Evolutionary conservation across 805 yeast genomes (phyloP).

Genomic region (Candida caryicola): DNA sequence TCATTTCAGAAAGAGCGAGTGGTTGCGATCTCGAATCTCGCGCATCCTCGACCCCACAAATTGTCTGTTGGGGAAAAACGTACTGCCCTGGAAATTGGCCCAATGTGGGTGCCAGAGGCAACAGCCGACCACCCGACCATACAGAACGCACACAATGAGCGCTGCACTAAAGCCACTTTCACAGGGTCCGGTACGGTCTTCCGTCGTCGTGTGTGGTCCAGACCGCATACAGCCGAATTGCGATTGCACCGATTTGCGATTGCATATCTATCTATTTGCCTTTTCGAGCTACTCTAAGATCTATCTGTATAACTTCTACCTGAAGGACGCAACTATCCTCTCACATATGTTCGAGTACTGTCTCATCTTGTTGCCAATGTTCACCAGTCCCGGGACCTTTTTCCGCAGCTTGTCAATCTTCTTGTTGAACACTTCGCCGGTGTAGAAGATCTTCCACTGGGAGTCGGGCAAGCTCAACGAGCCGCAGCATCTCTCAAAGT

Average conservation of each 20-base stretch:
- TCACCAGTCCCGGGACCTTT: constrained; percentile 16
- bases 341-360: constrained; percentile 55
- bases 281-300: no score
- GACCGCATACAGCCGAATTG: no score
- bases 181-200: no score
- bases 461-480: constrained; percentile 42
- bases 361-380: constrained; percentile 32
- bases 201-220: no score
- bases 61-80: no score
- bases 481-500: constrained; percentile 85
- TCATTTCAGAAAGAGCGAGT: neutral
- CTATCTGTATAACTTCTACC: neutral
- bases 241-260: no score
- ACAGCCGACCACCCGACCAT: no score
- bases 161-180: no score
- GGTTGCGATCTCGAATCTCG: neutral
- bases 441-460: constrained; percentile 41
- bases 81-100: constrained; percentile 9
- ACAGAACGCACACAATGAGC: no score
- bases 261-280: no score
- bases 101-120: no score
- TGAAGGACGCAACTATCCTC: constrained; percentile 56
- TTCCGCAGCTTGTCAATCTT: constrained; percentile 23
- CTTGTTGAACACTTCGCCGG: constrained; percentile 40
- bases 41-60: neutral